phyloP scores from a whole-genome alignment of 2,329 filamentous ascomycete species.

The Verticillium albo-atrum region DNA sequence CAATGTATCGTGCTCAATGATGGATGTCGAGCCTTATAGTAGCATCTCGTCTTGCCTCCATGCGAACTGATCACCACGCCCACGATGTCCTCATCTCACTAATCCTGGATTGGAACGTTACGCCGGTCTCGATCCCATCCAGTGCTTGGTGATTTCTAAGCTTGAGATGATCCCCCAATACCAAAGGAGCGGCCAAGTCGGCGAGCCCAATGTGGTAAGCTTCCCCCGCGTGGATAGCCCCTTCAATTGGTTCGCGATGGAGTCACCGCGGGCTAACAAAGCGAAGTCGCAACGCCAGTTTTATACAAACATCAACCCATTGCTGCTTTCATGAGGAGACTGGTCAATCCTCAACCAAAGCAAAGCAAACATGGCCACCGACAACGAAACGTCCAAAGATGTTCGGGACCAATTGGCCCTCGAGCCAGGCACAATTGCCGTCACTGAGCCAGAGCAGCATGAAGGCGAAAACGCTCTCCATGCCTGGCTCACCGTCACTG shows the following conservation, averaged over 20 bases:
- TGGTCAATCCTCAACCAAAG: neutral
- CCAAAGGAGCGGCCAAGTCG: neutral
- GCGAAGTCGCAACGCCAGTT: neutral
- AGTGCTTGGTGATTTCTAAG: neutral
- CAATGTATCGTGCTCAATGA: too few relatives aligned
- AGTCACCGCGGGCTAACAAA: neutral
- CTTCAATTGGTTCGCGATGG: neutral
- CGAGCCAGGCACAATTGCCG: neutral
- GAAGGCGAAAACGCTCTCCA: slow-evolving; percentile 1
- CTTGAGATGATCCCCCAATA: neutral
- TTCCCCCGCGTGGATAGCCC: neutral
- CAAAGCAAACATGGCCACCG: neutral
- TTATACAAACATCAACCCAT: neutral
- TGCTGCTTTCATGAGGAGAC: neutral
- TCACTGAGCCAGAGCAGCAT: neutral
- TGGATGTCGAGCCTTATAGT: too few relatives aligned
- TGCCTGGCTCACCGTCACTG: slow-evolving; percentile 7
- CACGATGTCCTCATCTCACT: neutral
- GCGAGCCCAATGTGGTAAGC: neutral
- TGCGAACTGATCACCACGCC: too few relatives aligned
- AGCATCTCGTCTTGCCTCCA: too few relatives aligned
- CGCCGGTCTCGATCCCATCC: neutral
- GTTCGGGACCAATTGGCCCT: neutral
- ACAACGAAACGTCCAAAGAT: neutral
- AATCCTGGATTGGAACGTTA: neutral